phyloP scores from a whole-genome alignment of 2,329 filamentous ascomycete species.

The Penicillium sp. region DNA sequence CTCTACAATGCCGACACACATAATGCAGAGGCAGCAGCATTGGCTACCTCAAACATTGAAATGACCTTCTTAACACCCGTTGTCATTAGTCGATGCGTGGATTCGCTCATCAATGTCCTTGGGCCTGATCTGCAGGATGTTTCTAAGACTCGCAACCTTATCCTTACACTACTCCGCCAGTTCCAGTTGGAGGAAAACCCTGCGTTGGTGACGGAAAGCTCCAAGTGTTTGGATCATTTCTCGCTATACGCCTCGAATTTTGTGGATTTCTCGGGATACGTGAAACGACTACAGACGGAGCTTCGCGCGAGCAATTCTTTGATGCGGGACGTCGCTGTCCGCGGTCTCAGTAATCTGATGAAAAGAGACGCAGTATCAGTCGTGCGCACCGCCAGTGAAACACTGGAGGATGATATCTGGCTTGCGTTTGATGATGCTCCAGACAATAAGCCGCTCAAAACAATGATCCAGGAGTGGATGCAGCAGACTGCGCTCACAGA shows the following conservation, averaged over 20 bases:
- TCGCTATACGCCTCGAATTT: slow-evolving; percentile 87
- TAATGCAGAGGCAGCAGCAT: slow-evolving; percentile 74
- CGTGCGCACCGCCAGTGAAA: slow-evolving; percentile 68
- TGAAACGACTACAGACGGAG: slow-evolving; percentile 75
- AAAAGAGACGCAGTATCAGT: slow-evolving; percentile 85
- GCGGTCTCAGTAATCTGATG: slow-evolving; percentile 92
- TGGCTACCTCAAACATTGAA: slow-evolving; percentile 86
- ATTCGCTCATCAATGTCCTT: slow-evolving; percentile 94
- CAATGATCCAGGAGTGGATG: slow-evolving; percentile 89
- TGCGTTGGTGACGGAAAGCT: slow-evolving; percentile 70
- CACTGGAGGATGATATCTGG: slow-evolving; percentile 90
- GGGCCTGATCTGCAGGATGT: slow-evolving; percentile 94
- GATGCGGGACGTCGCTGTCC: slow-evolving; percentile 76
- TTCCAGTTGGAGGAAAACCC: slow-evolving; percentile 74
- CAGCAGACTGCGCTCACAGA: slow-evolving; percentile 81
- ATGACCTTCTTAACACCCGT: slow-evolving; percentile 78
- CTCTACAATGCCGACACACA: slow-evolving; percentile 90
- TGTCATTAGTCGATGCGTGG: slow-evolving; percentile 81
- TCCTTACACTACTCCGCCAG: slow-evolving; percentile 79
- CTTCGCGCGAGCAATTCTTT: slow-evolving; percentile 67
- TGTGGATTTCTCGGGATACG: slow-evolving; percentile 80
- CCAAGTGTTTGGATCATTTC: slow-evolving; percentile 84
- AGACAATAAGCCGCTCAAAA: slow-evolving; percentile 74
- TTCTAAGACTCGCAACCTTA: slow-evolving; percentile 85
- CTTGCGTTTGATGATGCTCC: slow-evolving; percentile 77